Base-by-base conservation (phyloP, 768 basidiomycete genomes). In the Amylocystis lapponica region DNA sequence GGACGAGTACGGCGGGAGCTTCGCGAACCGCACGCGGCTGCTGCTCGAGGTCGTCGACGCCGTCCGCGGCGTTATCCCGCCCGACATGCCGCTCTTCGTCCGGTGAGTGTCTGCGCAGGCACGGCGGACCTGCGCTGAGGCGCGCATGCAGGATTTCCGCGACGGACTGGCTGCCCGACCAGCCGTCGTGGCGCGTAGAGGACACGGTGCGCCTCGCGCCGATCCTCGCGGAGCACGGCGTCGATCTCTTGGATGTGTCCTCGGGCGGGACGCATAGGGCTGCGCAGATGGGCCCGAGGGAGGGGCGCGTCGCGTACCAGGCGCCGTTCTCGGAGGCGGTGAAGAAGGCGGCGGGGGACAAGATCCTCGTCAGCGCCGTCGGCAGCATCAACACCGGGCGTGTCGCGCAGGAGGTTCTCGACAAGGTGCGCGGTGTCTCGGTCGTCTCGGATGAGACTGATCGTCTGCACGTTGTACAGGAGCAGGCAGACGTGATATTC, bases 191-290 rank as follows among this genome's bases (percentile, higher is more conserved):
- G 86, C 71, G 74, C 11, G 47, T 74, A 1, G 78, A 83, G 56
- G 87, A 89, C 57, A 84, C 81, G 2, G 75, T 74, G 22, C 64
- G 70, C 23, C 65, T 89, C 22, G 75, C 79, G 3, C 61, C 66
- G n/a, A 70, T 79, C 45, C 70, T 90, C 16, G 68, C 67, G 16
- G 70, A 74, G 19, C 71, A 78, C 36, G 86, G 86, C 10, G 73
- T 90, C 39, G 88, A 90, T 60, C 66, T 90, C 22, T 60, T 91
- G 39, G 87, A 90, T 51, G 73, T 86, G 23, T 83, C 81, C 5
- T 70, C 72, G 0, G 84, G 78, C 3, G 89, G 86, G 1, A 79
- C 71, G 38, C 62, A 71, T 46, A 54, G 66, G 1, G 52, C 55
- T 31, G 75, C 76, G 63, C n/a, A n/a, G n/a, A n/a, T n/a, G n/a